Evolutionary conservation across 805 yeast genomes (phyloP), one percentile per base, ranked within the genome.

Genomic region (Lachancea dasiensis): DNA sequence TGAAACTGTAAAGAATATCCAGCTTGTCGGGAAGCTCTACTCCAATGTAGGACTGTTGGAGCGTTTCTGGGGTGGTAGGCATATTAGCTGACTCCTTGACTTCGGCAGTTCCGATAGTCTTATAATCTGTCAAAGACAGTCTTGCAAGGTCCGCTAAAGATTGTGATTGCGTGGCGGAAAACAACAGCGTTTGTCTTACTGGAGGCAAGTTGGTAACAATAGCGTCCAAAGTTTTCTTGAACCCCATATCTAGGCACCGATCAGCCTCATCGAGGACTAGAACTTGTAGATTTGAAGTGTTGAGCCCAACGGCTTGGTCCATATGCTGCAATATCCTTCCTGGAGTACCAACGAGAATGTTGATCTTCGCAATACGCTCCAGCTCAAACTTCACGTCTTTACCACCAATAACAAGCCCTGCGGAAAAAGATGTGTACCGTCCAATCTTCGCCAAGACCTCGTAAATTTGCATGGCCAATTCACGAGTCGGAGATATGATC

Each of bases 351-450:
- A 87, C 81, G 39, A 87, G 66, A 30, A 87, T 83, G 59, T 87
- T 89, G 63, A 87, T 79, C 48, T 73, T 73, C 0, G 81, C 73
- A 6, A 87, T 75, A 56, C 97, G 73, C 36, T 85, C 95, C 44
- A 75, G 74, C 58, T 87, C 97, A 49, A 71, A 83, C 43, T 75
- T 73, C 21, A 83, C 82, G 55, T 86, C 95, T 56, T 89, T 86
- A 26, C 97, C 97, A 34, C 97, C 97, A 51, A 89, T 87, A 8
- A 89, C 90, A 43, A 87, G 67, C 42, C 95, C 96, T 1, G 95
- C 95, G 5, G 94, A 81, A 43, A 87, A 80, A 3, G 77, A 64
- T 48, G 79, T 80, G 48, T 75, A 69, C 31, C 78, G 74, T 16
- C 96, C 97, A 37, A 87, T 79, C 49, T 79, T 82, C n/a, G 79